These are phyloP conservation scores for Xylariaceae sp. DNA, from an alignment of 2,329 filamentous ascomycete genomes.

Conservation along the genomic window DNA sequence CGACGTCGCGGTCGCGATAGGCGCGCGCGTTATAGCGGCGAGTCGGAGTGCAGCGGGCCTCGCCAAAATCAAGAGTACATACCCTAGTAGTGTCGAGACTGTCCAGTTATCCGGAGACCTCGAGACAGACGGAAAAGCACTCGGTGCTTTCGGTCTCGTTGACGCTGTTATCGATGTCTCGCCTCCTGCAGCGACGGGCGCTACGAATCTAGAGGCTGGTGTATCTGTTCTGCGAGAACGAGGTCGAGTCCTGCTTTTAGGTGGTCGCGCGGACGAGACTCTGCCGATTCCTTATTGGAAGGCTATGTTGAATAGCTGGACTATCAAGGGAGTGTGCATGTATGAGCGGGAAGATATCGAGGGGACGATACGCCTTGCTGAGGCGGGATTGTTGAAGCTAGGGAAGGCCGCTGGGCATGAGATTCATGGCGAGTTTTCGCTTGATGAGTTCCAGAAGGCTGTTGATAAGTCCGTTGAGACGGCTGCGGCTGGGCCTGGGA, in stretches of 20 bases:
- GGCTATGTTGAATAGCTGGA: constrained; percentile 10
- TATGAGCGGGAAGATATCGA: constrained; percentile 11
- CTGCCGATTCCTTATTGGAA: not conserved
- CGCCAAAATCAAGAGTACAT: constrained; percentile 8
- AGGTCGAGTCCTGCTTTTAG: not conserved
- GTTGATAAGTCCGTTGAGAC: not conserved
- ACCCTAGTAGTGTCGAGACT: constrained; percentile 13
- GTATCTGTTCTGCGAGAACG: not conserved
- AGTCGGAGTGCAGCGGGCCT: constrained; percentile 12
- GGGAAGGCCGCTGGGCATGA: constrained; percentile 8
- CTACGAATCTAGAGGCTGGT: not conserved
- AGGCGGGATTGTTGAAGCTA: constrained; percentile 14
- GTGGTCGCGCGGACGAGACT: not conserved
- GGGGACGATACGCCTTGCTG: constrained; percentile 13
- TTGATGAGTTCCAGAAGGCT: not conserved
- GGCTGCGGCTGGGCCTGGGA: not conserved
- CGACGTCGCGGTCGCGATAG: constrained; percentile 17
- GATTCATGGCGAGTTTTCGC: constrained; percentile 1
- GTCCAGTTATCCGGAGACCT: constrained; percentile 9
- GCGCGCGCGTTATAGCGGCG: constrained; percentile 18
- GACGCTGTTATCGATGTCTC: constrained; percentile 7
- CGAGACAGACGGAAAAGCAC: not conserved
- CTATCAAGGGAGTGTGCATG: constrained; percentile 12
- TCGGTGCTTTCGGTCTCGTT: constrained; percentile 3
- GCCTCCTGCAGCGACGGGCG: constrained; percentile 5